These are phyloP conservation scores for Ramaria sp. DNA, from an alignment of 768 basidiomycete species.

Conservation along the genomic window DNA sequence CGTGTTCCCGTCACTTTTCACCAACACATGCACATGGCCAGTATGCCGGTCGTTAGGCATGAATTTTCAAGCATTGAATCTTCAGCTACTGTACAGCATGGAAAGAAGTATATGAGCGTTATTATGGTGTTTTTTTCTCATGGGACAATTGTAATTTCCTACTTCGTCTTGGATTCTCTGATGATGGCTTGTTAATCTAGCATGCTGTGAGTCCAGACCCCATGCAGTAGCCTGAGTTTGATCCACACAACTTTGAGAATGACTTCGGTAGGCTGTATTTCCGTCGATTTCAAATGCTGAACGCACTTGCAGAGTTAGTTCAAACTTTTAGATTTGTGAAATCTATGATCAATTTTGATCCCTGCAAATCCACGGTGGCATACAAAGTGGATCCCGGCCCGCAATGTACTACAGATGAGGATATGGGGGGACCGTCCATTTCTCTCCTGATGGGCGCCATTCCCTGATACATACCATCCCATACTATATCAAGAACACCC, in stretches of 20 bases:
- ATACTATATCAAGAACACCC: slow-evolving; percentile 18
- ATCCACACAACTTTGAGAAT: slow-evolving; percentile 33
- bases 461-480: slow-evolving; percentile 10
- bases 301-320: slow-evolving; percentile 20
- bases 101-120: slow-evolving; percentile 33
- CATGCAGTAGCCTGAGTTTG: slow-evolving; percentile 23
- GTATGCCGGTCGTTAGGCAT: neutral
- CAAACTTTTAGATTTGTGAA: slow-evolving; percentile 24
- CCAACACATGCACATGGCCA: neutral
- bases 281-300: too few relatives aligned
- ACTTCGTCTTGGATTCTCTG: neutral
- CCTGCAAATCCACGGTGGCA: slow-evolving; percentile 20
- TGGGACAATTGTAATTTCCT: slow-evolving; percentile 32
- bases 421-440: slow-evolving; percentile 23
- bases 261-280: slow-evolving; percentile 24
- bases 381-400: slow-evolving; percentile 27
- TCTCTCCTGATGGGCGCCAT: too few relatives aligned
- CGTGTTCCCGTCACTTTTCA: neutral
- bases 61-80: neutral
- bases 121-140: slow-evolving; percentile 30
- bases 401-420: slow-evolving; percentile 21
- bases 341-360: slow-evolving; percentile 18
- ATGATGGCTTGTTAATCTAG: neutral
- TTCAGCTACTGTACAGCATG: slow-evolving; percentile 14
- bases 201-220: slow-evolving; percentile 24